Conservation (phyloP, 805 yeast species). For the Pichia scutulata region DNA sequence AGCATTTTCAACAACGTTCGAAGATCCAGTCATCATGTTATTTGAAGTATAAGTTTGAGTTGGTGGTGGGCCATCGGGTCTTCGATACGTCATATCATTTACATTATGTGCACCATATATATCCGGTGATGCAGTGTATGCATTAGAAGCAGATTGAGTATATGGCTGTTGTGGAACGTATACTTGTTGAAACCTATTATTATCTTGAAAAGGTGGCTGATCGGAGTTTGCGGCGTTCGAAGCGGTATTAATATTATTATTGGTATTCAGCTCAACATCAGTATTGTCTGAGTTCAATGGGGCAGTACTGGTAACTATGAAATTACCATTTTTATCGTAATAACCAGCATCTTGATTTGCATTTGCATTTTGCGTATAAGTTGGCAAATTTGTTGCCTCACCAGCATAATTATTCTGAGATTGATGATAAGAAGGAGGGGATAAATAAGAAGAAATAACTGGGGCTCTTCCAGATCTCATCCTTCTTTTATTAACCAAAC, state of each 20-base stretch:
- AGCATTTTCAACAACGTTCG: not conserved
- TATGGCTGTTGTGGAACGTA: not conserved
- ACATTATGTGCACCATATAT: not conserved
- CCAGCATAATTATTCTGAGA: conserved; percentile 46
- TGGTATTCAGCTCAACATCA: not conserved
- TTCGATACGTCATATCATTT: not conserved
- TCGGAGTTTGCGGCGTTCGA: not conserved
- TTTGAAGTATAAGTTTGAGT: not conserved
- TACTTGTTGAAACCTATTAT: not conserved
- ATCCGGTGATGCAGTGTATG: not conserved
- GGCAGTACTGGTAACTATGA: conserved; percentile 15
- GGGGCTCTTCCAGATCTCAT: conserved; percentile 48
- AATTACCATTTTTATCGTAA: conserved; percentile 55
- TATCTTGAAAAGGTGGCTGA: not conserved
- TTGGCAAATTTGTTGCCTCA: conserved; percentile 40
- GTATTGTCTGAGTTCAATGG: not conserved
- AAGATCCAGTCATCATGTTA: not conserved
- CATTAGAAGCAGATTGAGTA: conserved; percentile 13
- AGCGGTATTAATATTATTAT: not conserved
- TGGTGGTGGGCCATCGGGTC: conserved; percentile 1
- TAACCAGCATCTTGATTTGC: conserved; percentile 61
- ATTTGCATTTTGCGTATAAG: conserved; percentile 42
- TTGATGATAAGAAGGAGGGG: conserved; percentile 68
- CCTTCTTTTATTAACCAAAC: conserved; percentile 50
- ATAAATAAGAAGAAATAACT: conserved; percentile 44